Conservation (phyloP, 768 basidiomycete species). For the Hemileccinum impolitum region DNA sequence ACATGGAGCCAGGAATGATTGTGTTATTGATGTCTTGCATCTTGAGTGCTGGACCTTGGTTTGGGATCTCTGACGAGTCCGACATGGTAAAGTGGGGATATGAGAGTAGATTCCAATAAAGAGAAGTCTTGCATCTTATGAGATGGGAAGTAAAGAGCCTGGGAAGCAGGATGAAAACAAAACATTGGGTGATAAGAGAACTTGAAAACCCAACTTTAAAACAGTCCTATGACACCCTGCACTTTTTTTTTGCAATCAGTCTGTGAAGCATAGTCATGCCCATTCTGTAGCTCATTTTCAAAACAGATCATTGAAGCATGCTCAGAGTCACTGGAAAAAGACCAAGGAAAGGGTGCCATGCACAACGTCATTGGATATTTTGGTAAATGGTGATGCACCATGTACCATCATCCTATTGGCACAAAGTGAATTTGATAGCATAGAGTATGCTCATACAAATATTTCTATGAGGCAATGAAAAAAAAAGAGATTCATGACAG, state of each 20-base stretch:
- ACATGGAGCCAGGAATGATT: conserved; percentile 21
- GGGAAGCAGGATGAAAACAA: no score
- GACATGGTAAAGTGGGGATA: no score
- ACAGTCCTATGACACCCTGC: no score
- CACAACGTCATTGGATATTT: conserved; percentile 46
- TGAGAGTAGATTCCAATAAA: no score
- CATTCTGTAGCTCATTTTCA: conserved; percentile 45
- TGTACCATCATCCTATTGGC: background rate
- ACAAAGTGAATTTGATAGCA: conserved; percentile 13
- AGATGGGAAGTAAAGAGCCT: no score
- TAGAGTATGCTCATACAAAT: conserved; percentile 27
- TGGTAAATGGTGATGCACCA: conserved; percentile 25
- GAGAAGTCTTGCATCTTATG: no score
- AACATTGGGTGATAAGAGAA: background rate
- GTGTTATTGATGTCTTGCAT: conserved; percentile 17
- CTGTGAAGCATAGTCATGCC: background rate
- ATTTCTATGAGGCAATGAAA: conserved; percentile 19
- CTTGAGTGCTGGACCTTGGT: no score
- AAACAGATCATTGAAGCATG: conserved; percentile 48
- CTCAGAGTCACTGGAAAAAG: conserved; percentile 18
- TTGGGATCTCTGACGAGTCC: no score
- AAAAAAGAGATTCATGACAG: background rate
- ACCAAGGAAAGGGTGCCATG: conserved; percentile 14
- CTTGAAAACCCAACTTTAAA: conserved; percentile 3
- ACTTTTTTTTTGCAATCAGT: background rate